Evolutionary conservation across 1,284 basidiomycete genomes (phyloP), one percentile per base, ranked within the genome.

Genomic region (Cryptococcus deneoformans): DNA sequence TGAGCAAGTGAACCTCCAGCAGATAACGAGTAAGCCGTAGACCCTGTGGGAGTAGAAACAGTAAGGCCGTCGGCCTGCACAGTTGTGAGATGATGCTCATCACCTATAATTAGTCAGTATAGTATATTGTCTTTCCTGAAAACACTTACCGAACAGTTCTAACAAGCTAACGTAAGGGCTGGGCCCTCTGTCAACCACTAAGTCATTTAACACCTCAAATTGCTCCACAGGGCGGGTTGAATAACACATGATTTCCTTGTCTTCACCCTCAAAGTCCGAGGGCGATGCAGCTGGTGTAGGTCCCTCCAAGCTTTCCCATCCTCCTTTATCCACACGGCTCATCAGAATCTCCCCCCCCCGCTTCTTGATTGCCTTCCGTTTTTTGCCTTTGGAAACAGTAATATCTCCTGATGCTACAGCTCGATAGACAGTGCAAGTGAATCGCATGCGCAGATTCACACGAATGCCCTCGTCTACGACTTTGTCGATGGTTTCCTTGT

Each of bases 61-160:
- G 90, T 94, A 34, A 99, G 80, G 2, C 96, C 96, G 72, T 99
- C 96, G 0, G 95, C 96, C 79, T 99, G 96, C 0, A 98, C 96
- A 0, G 96, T 99, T 0, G 96, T 99, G 84, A 99, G 87, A 80
- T 99, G 96, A 75, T 98, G 92, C 67, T 99, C 95, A 71, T 99
- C 96, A 59, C 92, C 93, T 96, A 61, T 7, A 35, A 9, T 5
- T 14, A 29, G 14, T 34, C 46, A 48, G 24, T 8, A 55, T 54
- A 59, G 53, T 49, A 7, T 34, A 40, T 29, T 29, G 29, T 29
- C 29, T 29, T 11, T 12, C 6, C 11, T 6, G 12, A 8, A 46
- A 29, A 38, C n/a, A 35, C 87, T 68, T 68, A 92, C 95, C 95
- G 70, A 99, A 99, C 12, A 99, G 82, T 78, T 99, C 96, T 58